Conservation (phyloP, 176 grass and related monocot genomes). For the Hordeum vulgare region DNA sequence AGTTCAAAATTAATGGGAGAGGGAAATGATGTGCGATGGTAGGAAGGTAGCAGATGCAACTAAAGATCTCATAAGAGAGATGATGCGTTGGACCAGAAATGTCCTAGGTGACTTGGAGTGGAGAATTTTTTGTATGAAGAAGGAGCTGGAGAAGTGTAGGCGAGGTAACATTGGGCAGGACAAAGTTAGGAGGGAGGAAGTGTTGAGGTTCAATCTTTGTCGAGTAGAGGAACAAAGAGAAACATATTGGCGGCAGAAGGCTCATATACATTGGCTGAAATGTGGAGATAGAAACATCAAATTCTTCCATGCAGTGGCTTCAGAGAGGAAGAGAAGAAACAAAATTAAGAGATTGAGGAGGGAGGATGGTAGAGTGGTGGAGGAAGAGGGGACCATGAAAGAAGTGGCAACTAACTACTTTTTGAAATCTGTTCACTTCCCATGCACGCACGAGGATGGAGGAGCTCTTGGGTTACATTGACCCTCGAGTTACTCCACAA, state of each 20-base stretch:
- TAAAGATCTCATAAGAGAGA: neutral
- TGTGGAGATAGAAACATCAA: neutral
- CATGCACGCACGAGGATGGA: neutral
- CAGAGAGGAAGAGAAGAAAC: neutral
- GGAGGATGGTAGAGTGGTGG: neutral
- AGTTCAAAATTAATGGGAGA: neutral
- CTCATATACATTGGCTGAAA: neutral
- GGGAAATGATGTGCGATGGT: fast-evolving
- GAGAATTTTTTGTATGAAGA: neutral
- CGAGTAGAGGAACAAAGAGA: neutral
- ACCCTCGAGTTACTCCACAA: neutral
- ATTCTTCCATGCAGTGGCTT: neutral
- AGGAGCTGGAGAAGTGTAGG: neutral
- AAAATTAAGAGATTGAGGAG: neutral
- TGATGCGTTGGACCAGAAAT: neutral
- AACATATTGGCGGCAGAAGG: neutral
- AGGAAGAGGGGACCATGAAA: neutral
- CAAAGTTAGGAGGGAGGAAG: neutral
- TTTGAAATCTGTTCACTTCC: neutral
- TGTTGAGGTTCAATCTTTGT: neutral
- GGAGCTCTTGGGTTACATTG: neutral
- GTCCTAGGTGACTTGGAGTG: neutral
- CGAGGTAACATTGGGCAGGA: neutral
- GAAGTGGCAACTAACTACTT: neutral
- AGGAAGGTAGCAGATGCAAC: neutral